Conservation (phyloP, 768 basidiomycete species). For the Leccinum arenicola region DNA sequence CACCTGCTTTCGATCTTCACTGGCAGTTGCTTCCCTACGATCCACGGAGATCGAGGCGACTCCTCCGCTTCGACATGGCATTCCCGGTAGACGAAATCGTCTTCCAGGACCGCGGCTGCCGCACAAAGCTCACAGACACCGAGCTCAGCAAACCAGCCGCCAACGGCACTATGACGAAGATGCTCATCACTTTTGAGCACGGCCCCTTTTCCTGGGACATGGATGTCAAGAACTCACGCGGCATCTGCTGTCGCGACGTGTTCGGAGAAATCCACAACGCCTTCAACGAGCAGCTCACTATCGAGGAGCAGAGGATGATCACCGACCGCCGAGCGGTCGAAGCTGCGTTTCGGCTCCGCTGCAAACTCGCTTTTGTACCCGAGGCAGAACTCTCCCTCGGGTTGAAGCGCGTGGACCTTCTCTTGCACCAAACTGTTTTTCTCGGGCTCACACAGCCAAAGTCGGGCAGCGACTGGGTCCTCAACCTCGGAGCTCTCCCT, state of each 20-base stretch:
- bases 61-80: slow-evolving; percentile 49
- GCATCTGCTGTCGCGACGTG: slow-evolving; percentile 55
- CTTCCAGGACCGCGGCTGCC: slow-evolving; percentile 24
- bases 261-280: slow-evolving; percentile 55
- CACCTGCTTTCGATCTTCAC: slow-evolving; percentile 39
- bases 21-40: slow-evolving; percentile 50
- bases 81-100: slow-evolving; percentile 38
- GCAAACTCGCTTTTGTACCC: slow-evolving; percentile 39
- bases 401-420: slow-evolving; percentile 54
- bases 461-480: slow-evolving; percentile 34
- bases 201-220: slow-evolving; percentile 40
- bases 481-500: slow-evolving; percentile 28
- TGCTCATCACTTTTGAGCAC: slow-evolving; percentile 44
- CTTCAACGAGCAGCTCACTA: slow-evolving; percentile 44
- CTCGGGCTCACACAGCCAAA: slow-evolving; percentile 44
- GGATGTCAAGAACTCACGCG: slow-evolving; percentile 39
- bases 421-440: slow-evolving; percentile 52
- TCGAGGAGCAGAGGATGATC: slow-evolving; percentile 40
- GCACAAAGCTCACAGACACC: slow-evolving; percentile 32
- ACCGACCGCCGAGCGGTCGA: slow-evolving; percentile 32
- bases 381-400: slow-evolving; percentile 45
- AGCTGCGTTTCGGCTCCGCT: slow-evolving; percentile 45
- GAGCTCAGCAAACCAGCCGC: slow-evolving; percentile 45
- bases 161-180: slow-evolving; percentile 43
- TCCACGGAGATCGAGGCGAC: slow-evolving; percentile 30